Base-by-base conservation (phyloP, 768 basidiomycete species). In the Podaxis sp. region DNA sequence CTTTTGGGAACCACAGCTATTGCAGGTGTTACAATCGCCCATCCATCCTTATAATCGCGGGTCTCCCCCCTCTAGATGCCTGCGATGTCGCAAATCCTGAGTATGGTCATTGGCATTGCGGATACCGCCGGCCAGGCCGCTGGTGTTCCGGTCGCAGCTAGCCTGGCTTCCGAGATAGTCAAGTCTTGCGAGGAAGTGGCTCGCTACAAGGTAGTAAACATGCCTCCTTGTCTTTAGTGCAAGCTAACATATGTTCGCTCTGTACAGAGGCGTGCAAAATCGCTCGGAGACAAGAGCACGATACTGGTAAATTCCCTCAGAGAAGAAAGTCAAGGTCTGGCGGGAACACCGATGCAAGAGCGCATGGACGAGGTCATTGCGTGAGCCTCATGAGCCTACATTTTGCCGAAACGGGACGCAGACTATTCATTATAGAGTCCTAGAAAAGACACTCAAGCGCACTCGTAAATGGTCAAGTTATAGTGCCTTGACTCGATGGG, bases 111-210 rank as follows among this genome's bases (percentile, higher is more conserved):
- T 14, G 68, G 70, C 14, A 73, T 64, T 13, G 70, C 80, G 5
- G 77, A 80, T 56, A 62, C 83, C 36, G 79, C 75, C n/a, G 79
- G 76, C 11, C 70, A 77, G 13, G 53, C 78, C 0, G 74, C 71
- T 2, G 81, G 81, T 50, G 71, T 80, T 2, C 83, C 83, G 4
- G 79, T 76, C 47, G 78, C 76, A 16, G 79, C 78, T 5, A 68
- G 76, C 57, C 62, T 77, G 0, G 63, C 84, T 7, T 72, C 79
- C 62, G 74, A 79, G 57, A 82, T 85, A 61, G 69, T 72, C n/a
- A 59, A 69, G 5, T 62, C 74, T 18, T 86, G 83, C 63, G 72
- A 78, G 5, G 72, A 82, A 59, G 74, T 85, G 18, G 67, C 73
- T 21, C 67, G 77, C 21, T 77, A 83, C 67, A 85, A 83, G 77